Percentiles rank a stretch among this genome's conserved stretches.
Conservation (phyloP, 768 basidiomycete species). For the Hygrophoropsis aurantiaca region DNA sequence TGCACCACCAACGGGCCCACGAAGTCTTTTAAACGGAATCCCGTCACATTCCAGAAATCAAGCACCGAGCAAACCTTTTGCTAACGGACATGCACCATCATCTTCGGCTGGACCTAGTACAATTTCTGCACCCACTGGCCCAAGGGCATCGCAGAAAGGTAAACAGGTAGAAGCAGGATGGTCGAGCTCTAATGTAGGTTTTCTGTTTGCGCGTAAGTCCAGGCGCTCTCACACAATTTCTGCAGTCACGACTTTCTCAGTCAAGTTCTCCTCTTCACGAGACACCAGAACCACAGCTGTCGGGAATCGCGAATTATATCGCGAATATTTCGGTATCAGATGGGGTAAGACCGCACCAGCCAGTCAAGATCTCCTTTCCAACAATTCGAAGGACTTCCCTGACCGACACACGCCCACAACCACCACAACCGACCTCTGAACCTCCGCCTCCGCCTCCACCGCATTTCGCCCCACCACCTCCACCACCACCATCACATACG, state of each 20-base stretch:
- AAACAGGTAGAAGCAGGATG: conserved; percentile 40
- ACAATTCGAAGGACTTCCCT: conserved; percentile 27
- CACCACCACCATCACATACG: conserved; percentile 22
- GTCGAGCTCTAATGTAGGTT: conserved; percentile 34
- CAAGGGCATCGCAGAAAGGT: conserved; percentile 38
- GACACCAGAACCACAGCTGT: conserved; percentile 5
- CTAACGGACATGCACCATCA: conserved; percentile 40
- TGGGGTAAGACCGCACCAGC: conserved; percentile 29
- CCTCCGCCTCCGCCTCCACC: conserved; percentile 38
- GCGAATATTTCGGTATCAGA: conserved; percentile 25
- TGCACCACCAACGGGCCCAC: conserved; percentile 64
- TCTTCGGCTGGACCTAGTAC: conserved; percentile 23
- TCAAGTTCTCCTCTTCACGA: conserved; percentile 13
- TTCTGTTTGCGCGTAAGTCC: conserved; percentile 2
- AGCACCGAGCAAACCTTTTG: conserved; percentile 38
- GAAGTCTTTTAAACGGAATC: conserved; percentile 50
- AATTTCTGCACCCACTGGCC: conserved; percentile 29
- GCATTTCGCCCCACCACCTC: conserved; percentile 21
- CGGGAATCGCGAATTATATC: conserved; percentile 15
- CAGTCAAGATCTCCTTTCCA: conserved; percentile 31
- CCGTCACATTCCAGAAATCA: conserved; percentile 23
- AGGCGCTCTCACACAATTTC: conserved; percentile 6
- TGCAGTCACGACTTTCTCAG: conserved; percentile 11
- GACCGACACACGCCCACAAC: conserved; percentile 25
- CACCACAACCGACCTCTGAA: conserved; percentile 38